These are phyloP conservation scores for Citrus inodora DNA, from an alignment of 345 rosid genomes.

Conservation along the genomic window DNA sequence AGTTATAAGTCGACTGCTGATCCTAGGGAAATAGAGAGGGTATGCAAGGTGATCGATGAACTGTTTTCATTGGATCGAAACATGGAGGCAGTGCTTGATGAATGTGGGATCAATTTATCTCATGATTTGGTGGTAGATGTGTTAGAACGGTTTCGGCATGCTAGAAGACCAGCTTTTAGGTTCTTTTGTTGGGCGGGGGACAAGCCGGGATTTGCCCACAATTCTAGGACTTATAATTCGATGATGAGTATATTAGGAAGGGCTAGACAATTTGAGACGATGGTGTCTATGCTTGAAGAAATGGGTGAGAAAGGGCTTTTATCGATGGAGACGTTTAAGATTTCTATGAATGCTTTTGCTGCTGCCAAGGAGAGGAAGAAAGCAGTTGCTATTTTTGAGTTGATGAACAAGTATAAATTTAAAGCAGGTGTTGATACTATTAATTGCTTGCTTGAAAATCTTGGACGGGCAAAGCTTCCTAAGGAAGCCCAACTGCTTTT, in stretches of 20 bases:
- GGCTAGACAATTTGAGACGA: slow-evolving; percentile 80
- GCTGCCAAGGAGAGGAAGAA: slow-evolving; percentile 92
- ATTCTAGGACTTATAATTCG: slow-evolving; percentile 68
- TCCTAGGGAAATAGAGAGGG: slow-evolving; percentile 55
- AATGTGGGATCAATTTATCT: slow-evolving; percentile 48
- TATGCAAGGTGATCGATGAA: slow-evolving; percentile 88
- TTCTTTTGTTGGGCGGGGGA: slow-evolving; percentile 85
- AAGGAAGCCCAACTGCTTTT: slow-evolving; percentile 78
- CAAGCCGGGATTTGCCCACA: slow-evolving; percentile 52
- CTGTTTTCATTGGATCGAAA: slow-evolving; percentile 76
- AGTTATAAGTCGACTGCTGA: slow-evolving; percentile 28
- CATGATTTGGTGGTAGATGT: slow-evolving; percentile 60
- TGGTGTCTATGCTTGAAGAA: slow-evolving; percentile 83
- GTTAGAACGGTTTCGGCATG: slow-evolving; percentile 61
- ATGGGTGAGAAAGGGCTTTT: slow-evolving; percentile 65
- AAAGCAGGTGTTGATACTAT: slow-evolving; percentile 63
- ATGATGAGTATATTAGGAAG: slow-evolving; percentile 78
- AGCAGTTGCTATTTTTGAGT: slow-evolving; percentile 76
- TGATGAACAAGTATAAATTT: slow-evolving; percentile 84
- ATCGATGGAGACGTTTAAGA: slow-evolving; percentile 69
- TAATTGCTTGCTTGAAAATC: slow-evolving; percentile 72
- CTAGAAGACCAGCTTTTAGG: slow-evolving; percentile 81
- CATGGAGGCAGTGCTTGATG: slow-evolving; percentile 91
- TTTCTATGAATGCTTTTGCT: slow-evolving; percentile 75
- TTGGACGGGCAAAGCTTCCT: slow-evolving; percentile 79